Conservation (phyloP, 2,329 filamentous ascomycete species). For the Coniochaeta prunicola region DNA sequence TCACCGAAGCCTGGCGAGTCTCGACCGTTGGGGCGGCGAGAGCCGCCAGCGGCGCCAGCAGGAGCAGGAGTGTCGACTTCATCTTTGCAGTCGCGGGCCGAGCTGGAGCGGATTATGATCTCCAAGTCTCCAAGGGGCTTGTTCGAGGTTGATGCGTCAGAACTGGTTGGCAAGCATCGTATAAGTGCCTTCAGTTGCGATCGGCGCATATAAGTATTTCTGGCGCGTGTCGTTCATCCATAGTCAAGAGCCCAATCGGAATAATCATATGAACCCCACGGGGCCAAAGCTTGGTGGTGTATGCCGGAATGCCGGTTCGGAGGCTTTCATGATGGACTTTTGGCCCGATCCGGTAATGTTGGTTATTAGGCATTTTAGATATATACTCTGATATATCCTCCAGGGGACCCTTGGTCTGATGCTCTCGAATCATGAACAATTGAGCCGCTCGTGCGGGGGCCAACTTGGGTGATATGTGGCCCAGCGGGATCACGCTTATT, state of each 20-base stretch:
- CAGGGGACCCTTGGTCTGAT: not conserved
- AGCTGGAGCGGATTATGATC: not conserved
- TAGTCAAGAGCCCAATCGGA: not conserved
- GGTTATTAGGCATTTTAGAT: not conserved
- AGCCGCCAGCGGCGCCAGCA: conserved; percentile 27
- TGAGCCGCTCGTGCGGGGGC: not conserved
- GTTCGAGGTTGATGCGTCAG: not conserved
- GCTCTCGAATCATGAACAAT: not conserved
- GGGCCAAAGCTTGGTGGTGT: not conserved
- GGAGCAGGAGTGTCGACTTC: conserved; percentile 25
- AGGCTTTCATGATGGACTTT: not conserved
- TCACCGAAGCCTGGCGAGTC: conserved; percentile 31
- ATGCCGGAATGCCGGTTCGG: not conserved
- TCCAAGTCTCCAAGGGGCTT: not conserved
- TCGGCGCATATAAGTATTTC: not conserved
- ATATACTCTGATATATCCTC: not conserved
- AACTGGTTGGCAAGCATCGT: not conserved
- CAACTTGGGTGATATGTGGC: not conserved
- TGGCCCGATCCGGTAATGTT: not conserved
- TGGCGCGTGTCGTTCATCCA: no score
- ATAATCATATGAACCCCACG: not conserved
- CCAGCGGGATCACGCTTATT: not conserved
- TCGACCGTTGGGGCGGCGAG: conserved; percentile 22
- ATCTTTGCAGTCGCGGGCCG: conserved; percentile 13
- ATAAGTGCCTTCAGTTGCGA: not conserved